Conservation (phyloP, 805 yeast species). For the Kuraishia ogatae region DNA sequence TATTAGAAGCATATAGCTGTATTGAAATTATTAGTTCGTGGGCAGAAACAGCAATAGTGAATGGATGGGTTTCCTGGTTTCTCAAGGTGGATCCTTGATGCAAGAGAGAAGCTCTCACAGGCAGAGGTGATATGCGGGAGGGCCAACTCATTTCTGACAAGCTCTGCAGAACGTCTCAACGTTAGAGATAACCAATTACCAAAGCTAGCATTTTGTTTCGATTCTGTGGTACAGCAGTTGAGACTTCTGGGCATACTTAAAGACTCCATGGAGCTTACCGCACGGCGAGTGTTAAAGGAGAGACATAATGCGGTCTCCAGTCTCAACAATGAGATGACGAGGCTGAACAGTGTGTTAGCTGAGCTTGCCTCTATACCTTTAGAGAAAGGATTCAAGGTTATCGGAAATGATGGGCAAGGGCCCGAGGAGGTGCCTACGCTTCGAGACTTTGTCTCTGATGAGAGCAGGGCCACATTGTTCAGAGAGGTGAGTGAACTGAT, state of each 20-base stretch:
- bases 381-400: slow-evolving; percentile 19
- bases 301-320: slow-evolving; percentile 13
- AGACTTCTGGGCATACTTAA: slow-evolving; percentile 26
- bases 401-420: slow-evolving; percentile 8
- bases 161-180: slow-evolving; percentile 27
- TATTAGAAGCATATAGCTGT: too few relatives aligned
- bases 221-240: slow-evolving; percentile 39
- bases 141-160: slow-evolving; percentile 32
- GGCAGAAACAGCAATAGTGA: not conserved
- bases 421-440: slow-evolving; percentile 13
- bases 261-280: slow-evolving; percentile 20
- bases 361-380: slow-evolving; percentile 27
- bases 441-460: slow-evolving; percentile 40
- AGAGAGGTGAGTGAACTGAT: slow-evolving; percentile 11
- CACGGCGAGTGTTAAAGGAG: slow-evolving; percentile 19
- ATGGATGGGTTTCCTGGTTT: slow-evolving; percentile 10
- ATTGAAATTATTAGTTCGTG: too few relatives aligned
- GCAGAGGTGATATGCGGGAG: slow-evolving; percentile 45
- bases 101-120: slow-evolving; percentile 34
- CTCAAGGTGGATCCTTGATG: slow-evolving; percentile 32
- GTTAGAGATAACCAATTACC: slow-evolving; percentile 32
- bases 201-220: slow-evolving; percentile 32
- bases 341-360: slow-evolving; percentile 23
- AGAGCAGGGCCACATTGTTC: slow-evolving; percentile 26
- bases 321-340: slow-evolving; percentile 20